These are phyloP conservation scores for Physaria fendleri DNA, from an alignment of 345 rosid genomes.

Conservation along the genomic window DNA sequence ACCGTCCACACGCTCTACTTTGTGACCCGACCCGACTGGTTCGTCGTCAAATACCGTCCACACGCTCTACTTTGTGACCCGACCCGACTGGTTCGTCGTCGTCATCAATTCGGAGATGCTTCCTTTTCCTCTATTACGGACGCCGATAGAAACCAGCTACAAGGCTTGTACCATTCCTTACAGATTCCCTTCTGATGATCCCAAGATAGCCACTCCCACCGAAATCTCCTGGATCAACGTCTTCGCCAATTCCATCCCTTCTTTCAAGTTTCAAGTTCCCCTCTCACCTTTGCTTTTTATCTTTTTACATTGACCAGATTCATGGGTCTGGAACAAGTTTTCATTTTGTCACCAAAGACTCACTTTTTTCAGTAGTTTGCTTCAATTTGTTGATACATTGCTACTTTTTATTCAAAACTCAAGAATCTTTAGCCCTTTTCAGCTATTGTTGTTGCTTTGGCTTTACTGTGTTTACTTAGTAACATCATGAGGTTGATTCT, in stretches of 20 bases:
- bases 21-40: background rate
- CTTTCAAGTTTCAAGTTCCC: slow-evolving; percentile 59
- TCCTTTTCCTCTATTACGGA: slow-evolving; percentile 59
- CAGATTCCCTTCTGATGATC: slow-evolving; percentile 80
- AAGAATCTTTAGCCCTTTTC: background rate
- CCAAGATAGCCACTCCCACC: slow-evolving; percentile 63
- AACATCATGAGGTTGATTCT: no score
- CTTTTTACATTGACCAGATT: background rate
- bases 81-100: slow-evolving; percentile 31
- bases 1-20: no score
- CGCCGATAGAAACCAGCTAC: slow-evolving; percentile 73
- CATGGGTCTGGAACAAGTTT: background rate
- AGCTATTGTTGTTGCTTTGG: no score
- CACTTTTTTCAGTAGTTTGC: background rate
- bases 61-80: no score
- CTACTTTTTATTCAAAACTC: background rate
- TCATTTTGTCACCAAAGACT: slow-evolving; percentile 3
- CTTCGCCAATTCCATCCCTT: slow-evolving; percentile 80
- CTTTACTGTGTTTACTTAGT: no score
- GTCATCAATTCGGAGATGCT: slow-evolving; percentile 70
- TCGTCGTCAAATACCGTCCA: no score
- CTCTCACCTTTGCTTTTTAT: background rate
- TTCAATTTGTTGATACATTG: background rate
- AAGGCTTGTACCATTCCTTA: slow-evolving; percentile 83
- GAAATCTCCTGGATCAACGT: slow-evolving; percentile 88